These are phyloP conservation scores for Keithomyces neogunnii DNA, from an alignment of 2,329 filamentous ascomycete species.

Conservation along the genomic window DNA sequence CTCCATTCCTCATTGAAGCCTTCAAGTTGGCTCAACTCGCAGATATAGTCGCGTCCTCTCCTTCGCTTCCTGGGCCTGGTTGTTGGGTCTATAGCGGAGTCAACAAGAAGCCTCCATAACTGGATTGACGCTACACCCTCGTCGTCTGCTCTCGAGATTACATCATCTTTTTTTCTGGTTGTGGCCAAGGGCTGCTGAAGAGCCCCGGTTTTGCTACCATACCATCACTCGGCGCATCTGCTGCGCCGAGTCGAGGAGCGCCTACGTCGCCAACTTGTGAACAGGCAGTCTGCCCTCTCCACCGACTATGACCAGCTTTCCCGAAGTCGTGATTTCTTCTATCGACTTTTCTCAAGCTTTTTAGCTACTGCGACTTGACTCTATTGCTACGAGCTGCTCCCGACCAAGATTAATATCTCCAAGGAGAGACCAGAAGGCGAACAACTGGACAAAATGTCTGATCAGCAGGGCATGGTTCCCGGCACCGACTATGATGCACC, in stretches of 20 bases:
- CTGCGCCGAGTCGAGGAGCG: conserved; percentile 23
- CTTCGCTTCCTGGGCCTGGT: conserved; percentile 85
- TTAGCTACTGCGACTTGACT: neutral
- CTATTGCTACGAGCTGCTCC: neutral
- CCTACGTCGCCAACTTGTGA: neutral
- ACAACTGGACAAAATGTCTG: conserved; percentile 47
- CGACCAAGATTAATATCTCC: neutral
- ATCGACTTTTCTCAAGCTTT: conserved; percentile 15
- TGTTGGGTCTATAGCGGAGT: conserved; percentile 94
- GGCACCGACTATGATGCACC: conserved; percentile 64
- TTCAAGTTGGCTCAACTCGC: conserved; percentile 92
- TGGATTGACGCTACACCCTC: conserved; percentile 22
- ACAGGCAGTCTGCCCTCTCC: conserved; percentile 5
- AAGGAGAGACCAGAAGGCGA: neutral
- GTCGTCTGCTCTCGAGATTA: neutral
- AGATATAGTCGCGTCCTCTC: conserved; percentile 60
- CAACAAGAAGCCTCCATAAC: conserved; percentile 97
- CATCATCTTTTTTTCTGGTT: neutral
- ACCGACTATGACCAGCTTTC: conserved; percentile 21
- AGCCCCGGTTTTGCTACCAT: conserved; percentile 20
- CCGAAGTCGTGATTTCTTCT: conserved; percentile 22
- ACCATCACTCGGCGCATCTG: conserved; percentile 25
- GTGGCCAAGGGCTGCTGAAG: neutral
- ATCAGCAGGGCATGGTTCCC: conserved; percentile 50
- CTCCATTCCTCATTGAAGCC: conserved; percentile 32